phyloP scores from a whole-genome alignment of 2,329 filamentous ascomycete species.

The Nigrospora sphaerica region DNA sequence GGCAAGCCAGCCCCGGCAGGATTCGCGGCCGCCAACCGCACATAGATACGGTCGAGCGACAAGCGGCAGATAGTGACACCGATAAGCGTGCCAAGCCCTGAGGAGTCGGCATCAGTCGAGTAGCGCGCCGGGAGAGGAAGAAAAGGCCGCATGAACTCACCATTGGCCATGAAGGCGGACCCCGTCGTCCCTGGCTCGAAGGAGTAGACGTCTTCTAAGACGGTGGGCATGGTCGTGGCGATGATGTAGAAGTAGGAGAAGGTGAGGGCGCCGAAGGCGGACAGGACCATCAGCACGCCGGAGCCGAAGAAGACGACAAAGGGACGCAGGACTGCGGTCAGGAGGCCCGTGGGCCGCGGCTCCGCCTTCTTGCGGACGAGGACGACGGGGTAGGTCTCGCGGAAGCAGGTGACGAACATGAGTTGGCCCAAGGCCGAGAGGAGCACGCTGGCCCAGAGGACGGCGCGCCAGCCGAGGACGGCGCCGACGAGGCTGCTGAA shows the following conservation, averaged over 20 bases:
- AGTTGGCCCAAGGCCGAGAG: conserved; percentile 42
- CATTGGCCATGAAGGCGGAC: conserved; percentile 46
- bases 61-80: conserved; percentile 42
- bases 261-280: conserved; percentile 36
- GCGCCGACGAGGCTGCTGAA: conserved; percentile 48
- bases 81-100: conserved; percentile 40
- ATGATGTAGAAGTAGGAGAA: conserved; percentile 49
- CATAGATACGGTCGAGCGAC: conserved; percentile 45
- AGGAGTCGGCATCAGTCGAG: too few relatives aligned
- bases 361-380: conserved; percentile 29
- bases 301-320: conserved; percentile 40
- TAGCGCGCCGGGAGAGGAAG: too few relatives aligned
- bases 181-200: conserved; percentile 45
- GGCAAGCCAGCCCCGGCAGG: conserved; percentile 33
- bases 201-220: conserved; percentile 39
- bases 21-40: conserved; percentile 32
- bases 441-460: conserved; percentile 41
- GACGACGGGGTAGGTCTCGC: conserved; percentile 54
- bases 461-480: conserved; percentile 44
- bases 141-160: conserved; percentile 22
- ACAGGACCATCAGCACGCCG: conserved; percentile 40
- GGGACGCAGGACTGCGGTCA: conserved; percentile 37
- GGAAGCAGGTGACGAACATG: conserved; percentile 41
- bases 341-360: conserved; percentile 19
- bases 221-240: conserved; percentile 43